phyloP scores from a whole-genome alignment of 441 rosid species.

The Daphne laureola region DNA sequence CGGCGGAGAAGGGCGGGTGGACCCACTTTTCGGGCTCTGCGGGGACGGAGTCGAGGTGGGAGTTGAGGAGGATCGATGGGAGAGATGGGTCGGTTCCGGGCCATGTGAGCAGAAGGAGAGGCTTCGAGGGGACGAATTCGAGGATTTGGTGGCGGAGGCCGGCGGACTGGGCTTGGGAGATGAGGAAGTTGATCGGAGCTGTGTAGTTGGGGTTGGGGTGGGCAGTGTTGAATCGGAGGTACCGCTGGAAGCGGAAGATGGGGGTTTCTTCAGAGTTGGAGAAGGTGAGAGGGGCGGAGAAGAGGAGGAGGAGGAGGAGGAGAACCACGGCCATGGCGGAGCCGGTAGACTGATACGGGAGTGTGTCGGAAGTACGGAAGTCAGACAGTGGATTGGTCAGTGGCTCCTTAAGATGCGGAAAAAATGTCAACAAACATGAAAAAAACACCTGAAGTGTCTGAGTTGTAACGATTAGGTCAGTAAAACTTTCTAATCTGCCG shows the following conservation, averaged over 20 bases:
- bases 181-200: conserved; percentile 49
- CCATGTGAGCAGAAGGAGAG: conserved; percentile 64
- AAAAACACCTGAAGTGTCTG: no score
- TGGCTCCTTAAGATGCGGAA: no score
- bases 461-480: no score
- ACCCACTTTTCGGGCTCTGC: conserved; percentile 69
- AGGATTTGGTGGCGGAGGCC: conserved; percentile 35
- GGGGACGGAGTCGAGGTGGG: conserved; percentile 93
- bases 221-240: conserved; percentile 67
- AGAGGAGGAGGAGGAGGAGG: conserved; percentile 4
- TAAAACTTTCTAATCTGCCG: no score
- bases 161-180: conserved; percentile 40
- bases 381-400: background rate
- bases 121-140: conserved; percentile 46
- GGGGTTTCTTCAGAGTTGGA: conserved; percentile 26
- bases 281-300: conserved; percentile 11
- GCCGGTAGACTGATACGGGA: conserved; percentile 4
- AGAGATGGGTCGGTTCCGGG: conserved; percentile 59
- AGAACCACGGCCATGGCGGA: background rate
- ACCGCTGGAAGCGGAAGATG: conserved; percentile 50
- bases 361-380: background rate
- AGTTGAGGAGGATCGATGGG: conserved; percentile 67
- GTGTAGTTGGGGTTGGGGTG: conserved; percentile 85
- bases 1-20: conserved; percentile 76
- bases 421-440: no score